A percentile compares a stretch with the other conserved stretches of the same genome.
Conservation (phyloP, 192 early-diverging fungal species). For the Umbelopsis vinacea region DNA sequence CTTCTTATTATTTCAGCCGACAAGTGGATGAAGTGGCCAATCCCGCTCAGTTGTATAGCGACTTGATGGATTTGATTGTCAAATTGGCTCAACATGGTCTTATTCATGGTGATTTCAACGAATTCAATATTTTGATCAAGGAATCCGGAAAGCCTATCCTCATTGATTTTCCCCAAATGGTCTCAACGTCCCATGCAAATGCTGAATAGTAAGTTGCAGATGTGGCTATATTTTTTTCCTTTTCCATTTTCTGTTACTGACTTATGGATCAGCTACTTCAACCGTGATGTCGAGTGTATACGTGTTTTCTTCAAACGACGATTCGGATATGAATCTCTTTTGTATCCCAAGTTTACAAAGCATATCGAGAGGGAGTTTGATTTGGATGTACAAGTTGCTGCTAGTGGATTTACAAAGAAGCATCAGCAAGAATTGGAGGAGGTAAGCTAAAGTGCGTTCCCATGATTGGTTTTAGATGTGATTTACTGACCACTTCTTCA, state of each 20-base stretch:
- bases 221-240: not conserved
- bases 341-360: slow-evolving; percentile 89
- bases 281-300: slow-evolving; percentile 99
- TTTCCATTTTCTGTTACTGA: not conserved
- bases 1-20: slow-evolving; percentile 48
- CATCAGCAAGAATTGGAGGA: slow-evolving; percentile 87
- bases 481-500: slow-evolving; percentile 21
- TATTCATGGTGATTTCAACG: slow-evolving; percentile 99
- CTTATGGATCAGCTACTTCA: slow-evolving; percentile 75
- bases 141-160: slow-evolving; percentile 83
- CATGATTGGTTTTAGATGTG: not conserved
- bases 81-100: slow-evolving; percentile 92
- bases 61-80: slow-evolving; percentile 96
- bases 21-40: slow-evolving; percentile 86
- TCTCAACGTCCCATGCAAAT: slow-evolving; percentile 94
- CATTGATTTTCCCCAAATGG: slow-evolving; percentile 99
- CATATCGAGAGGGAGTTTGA: slow-evolving; percentile 86
- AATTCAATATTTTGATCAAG: slow-evolving; percentile 95
- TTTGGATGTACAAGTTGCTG: slow-evolving; percentile 95
- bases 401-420: slow-evolving; percentile 94
- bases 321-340: slow-evolving; percentile 88
- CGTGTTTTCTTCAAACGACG: slow-evolving; percentile 89
- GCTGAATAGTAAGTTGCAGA: slow-evolving; percentile 73
- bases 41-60: slow-evolving; percentile 91
- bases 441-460: slow-evolving; percentile 48